Percentiles rank a stretch among this genome's conserved stretches.
phyloP scores from a whole-genome alignment of 768 basidiomycete genomes.

The Mycena metata region DNA sequence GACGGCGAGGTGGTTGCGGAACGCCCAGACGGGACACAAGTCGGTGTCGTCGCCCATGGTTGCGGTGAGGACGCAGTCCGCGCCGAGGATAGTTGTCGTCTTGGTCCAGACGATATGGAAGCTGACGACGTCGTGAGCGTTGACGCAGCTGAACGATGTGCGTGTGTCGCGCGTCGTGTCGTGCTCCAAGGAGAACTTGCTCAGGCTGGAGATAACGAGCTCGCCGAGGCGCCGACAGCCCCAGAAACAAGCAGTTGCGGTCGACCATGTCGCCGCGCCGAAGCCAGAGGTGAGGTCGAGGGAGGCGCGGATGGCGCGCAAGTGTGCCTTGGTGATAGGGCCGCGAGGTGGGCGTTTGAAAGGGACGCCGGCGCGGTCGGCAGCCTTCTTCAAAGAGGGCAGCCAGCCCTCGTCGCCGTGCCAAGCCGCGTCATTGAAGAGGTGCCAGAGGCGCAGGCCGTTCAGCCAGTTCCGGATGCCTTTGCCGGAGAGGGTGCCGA shows the following conservation, averaged over 20 bases:
- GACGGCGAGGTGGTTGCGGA: not conserved
- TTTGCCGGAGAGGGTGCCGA: constrained; percentile 11
- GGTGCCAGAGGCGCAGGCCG: constrained; percentile 21
- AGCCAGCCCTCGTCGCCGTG: constrained; percentile 14
- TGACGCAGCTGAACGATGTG: not conserved
- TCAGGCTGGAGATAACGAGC: not conserved
- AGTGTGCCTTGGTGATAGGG: constrained; percentile 15
- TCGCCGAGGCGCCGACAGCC: constrained; percentile 29
- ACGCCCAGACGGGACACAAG: not conserved
- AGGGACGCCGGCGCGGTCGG: constrained; percentile 1
- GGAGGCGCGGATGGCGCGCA: not conserved
- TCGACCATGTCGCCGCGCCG: constrained; percentile 11
- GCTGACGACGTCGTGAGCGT: not conserved
- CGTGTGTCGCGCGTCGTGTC: not conserved
- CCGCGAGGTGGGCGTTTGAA: constrained; percentile 3
- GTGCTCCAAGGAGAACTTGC: not conserved
- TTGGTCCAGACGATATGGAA: constrained; percentile 16
- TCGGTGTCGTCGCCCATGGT: not conserved
- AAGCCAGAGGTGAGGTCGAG: not conserved
- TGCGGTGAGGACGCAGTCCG: constrained; percentile 1
- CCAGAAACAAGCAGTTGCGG: constrained; percentile 6
- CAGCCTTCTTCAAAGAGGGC: not conserved
- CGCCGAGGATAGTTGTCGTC: not conserved
- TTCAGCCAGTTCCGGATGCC: constrained; percentile 15
- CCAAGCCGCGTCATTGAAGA: constrained; percentile 14